Evolutionary conservation across 306 rosid genomes (phyloP).

Genomic region (Dalbergia cultrata): DNA sequence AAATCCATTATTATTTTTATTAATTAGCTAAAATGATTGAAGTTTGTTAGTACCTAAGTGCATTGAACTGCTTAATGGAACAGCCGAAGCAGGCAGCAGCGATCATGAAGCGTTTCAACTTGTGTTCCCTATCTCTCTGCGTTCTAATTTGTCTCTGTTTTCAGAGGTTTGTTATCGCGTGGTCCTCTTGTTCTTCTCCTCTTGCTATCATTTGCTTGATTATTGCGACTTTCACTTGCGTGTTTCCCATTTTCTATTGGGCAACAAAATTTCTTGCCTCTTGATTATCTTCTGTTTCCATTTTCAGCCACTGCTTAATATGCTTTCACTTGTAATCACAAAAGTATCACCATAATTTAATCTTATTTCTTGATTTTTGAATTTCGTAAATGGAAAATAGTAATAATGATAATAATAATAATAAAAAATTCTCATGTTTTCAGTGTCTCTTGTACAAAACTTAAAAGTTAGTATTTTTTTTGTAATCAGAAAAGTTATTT

Average conservation of each 20-base stretch:
- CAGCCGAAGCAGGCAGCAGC: neutral
- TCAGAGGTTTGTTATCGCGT: constrained; percentile 35
- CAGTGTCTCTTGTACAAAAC: neutral
- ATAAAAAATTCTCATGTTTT: neutral
- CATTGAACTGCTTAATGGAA: constrained; percentile 10
- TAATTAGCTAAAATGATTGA: constrained; percentile 3
- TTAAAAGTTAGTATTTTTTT: too few species aligned
- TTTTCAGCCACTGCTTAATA: neutral
- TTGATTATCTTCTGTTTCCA: too few species aligned
- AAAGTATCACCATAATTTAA: neutral
- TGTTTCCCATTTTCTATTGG: too few species aligned
- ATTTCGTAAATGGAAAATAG: neutral
- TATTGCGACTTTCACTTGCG: neutral
- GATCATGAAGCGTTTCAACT: constrained; percentile 51
- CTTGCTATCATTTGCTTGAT: neutral
- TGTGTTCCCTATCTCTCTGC: constrained; percentile 35
- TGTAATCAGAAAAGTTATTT: too few species aligned
- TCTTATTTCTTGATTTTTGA: neutral
- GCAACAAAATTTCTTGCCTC: too few species aligned
- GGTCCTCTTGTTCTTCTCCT: neutral
- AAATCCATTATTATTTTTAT: neutral
- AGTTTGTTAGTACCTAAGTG: neutral
- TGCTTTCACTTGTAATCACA: neutral
- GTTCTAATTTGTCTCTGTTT: constrained; percentile 44
- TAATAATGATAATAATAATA: too few species aligned